These are phyloP conservation scores for Deakozyma indianensis DNA, from an alignment of 805 yeast species.

Conservation along the genomic window DNA sequence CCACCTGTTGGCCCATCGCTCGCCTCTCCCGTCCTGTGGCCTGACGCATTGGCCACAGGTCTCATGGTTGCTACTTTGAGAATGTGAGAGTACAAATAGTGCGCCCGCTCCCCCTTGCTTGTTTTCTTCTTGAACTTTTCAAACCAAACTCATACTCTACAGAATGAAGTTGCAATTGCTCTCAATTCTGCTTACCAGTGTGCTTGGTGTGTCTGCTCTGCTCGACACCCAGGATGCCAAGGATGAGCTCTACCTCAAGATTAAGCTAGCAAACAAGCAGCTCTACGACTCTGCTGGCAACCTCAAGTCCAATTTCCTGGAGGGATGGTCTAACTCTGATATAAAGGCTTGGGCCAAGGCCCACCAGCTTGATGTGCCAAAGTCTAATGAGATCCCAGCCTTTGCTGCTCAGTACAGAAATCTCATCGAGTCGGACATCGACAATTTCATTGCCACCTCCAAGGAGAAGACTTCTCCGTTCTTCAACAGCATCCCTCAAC, in stretches of 20 bases:
- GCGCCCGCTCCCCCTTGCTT: too few relatives aligned
- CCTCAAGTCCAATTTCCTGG: background rate
- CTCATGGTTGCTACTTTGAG: too few relatives aligned
- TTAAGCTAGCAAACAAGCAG: background rate
- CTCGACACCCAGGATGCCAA: background rate
- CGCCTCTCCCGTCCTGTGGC: too few relatives aligned
- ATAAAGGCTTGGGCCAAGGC: background rate
- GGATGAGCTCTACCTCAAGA: background rate
- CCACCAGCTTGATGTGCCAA: background rate
- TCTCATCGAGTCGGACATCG: background rate
- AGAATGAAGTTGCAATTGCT: too few relatives aligned
- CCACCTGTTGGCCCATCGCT: too few relatives aligned
- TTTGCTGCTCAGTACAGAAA: background rate
- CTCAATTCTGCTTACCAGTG: background rate
- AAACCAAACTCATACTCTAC: too few relatives aligned
- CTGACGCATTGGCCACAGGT: too few relatives aligned
- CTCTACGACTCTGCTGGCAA: background rate
- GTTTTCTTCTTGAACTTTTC: too few relatives aligned
- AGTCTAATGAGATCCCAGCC: background rate
- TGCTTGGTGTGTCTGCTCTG: background rate
- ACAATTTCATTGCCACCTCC: conserved; percentile 3
- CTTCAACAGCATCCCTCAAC: background rate
- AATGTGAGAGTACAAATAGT: too few relatives aligned
- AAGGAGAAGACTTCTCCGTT: conserved; percentile 6
- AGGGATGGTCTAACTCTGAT: background rate